These are phyloP conservation scores for Metarhizium humberi DNA, from an alignment of 2,329 filamentous ascomycete species.

Conservation along the genomic window DNA sequence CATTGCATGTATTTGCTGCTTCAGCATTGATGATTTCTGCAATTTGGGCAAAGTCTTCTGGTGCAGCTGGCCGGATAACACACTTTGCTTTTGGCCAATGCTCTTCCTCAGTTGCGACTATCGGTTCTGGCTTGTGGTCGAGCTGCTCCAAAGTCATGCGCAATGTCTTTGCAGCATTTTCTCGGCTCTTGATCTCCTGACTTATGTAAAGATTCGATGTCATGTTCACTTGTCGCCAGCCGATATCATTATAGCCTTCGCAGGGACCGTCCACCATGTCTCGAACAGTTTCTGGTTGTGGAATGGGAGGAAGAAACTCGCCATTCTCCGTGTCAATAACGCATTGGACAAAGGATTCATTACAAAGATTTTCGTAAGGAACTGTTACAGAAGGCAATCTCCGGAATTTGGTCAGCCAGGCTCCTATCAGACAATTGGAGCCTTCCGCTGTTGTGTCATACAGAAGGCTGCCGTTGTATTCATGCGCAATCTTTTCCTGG, in stretches of 20 bases:
- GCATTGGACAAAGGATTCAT: conserved; percentile 3
- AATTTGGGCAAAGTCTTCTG: conserved; percentile 29
- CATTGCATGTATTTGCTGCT: conserved; percentile 6
- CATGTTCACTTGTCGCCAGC: conserved; percentile 20
- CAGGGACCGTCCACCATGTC: conserved; percentile 1
- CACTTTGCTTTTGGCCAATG: conserved; percentile 22
- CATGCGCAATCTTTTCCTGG: not conserved
- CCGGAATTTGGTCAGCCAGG: conserved; percentile 1
- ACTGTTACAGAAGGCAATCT: not conserved
- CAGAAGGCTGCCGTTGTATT: not conserved
- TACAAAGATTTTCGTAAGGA: not conserved
- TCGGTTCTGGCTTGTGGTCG: not conserved
- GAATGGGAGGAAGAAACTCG: conserved; percentile 20
- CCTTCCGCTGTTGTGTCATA: not conserved
- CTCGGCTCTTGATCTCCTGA: conserved; percentile 14
- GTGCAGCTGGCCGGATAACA: conserved; percentile 31
- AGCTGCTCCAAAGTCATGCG: not conserved
- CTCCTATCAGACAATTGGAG: not conserved
- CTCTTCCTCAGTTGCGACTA: conserved; percentile 3
- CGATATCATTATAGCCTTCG: conserved; percentile 8
- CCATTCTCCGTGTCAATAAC: conserved; percentile 31
- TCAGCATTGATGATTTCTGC: conserved; percentile 36
- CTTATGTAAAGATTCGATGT: conserved; percentile 16
- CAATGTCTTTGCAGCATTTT: conserved; percentile 8
- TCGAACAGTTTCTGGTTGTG: conserved; percentile 21